Percentiles rank a stretch among this genome's conserved stretches.
Conservation (phyloP, 2,329 filamentous ascomycete species). For the Fusarium circinatum region DNA sequence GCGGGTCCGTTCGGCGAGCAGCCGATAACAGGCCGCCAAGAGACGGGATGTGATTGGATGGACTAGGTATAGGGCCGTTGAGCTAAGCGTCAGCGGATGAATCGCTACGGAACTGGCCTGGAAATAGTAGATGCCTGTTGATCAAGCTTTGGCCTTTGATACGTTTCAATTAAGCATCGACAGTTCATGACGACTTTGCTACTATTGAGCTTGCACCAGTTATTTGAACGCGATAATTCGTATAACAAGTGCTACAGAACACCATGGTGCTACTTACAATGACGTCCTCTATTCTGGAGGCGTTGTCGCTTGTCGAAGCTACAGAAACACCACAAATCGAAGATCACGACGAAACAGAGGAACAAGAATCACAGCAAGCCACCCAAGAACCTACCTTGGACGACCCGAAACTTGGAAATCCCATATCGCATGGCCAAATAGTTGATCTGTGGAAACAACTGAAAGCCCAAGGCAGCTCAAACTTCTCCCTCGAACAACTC, state of each 20-base stretch:
- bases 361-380: neutral
- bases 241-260: fast-evolving
- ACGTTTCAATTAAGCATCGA: neutral
- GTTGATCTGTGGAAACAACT: conserved; percentile 69
- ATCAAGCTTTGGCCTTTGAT: neutral
- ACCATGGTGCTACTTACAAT: conserved; percentile 83
- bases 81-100: conserved; percentile 28
- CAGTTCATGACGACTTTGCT: neutral
- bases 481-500: conserved; percentile 72
- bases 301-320: conserved; percentile 55
- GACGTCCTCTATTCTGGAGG: conserved; percentile 74
- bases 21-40: conserved; percentile 6
- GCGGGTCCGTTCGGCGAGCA: conserved; percentile 36
- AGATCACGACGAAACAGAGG: conserved; percentile 32
- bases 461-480: conserved; percentile 46
- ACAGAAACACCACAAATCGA: conserved; percentile 4
- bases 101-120: conserved; percentile 21
- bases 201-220: no score
- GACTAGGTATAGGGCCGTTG: conserved; percentile 1
- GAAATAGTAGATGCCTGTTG: conserved; percentile 18
- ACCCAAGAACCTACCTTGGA: conserved; percentile 63
- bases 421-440: conserved; percentile 77
- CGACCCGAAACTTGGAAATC: conserved; percentile 66
- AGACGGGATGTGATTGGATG: conserved; percentile 15
- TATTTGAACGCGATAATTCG: no score